phyloP scores from a whole-genome alignment of 1,139 yeast species.

The Saccharomycopsis hybrid region DNA sequence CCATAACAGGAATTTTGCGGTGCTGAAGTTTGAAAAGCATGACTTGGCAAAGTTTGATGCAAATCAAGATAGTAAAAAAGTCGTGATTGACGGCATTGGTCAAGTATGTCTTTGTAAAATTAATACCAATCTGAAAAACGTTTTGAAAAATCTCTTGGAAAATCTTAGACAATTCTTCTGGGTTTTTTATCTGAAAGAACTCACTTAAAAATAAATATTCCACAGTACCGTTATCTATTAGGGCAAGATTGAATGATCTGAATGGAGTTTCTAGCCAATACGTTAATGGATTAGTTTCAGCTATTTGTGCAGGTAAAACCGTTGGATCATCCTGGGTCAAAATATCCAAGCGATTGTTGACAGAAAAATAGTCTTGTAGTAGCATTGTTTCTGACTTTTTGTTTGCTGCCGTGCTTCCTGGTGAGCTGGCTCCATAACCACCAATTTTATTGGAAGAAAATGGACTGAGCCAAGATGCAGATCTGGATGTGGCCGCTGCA shows the following conservation, averaged over 20 bases:
- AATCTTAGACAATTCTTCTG: slow-evolving; percentile 37
- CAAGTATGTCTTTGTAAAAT: slow-evolving; percentile 44
- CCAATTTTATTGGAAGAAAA: slow-evolving; percentile 13
- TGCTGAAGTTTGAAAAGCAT: slow-evolving; percentile 47
- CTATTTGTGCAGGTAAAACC: slow-evolving; percentile 78
- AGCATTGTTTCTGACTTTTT: slow-evolving; percentile 5
- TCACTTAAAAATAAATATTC: slow-evolving; percentile 71
- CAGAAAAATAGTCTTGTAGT: slow-evolving; percentile 43
- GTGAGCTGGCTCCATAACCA: too few species aligned
- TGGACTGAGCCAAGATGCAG: slow-evolving; percentile 21
- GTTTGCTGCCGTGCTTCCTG: not conserved
- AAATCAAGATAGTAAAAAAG: slow-evolving; percentile 70
- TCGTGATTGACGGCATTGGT: slow-evolving; percentile 46
- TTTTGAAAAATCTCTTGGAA: slow-evolving; percentile 43
- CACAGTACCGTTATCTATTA: slow-evolving; percentile 69
- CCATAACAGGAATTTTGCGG: slow-evolving; percentile 65
- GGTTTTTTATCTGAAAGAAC: slow-evolving; percentile 49
- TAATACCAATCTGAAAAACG: slow-evolving; percentile 47
- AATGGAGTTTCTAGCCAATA: slow-evolving; percentile 71
- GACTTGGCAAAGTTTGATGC: slow-evolving; percentile 65
- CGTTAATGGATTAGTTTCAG: slow-evolving; percentile 63
- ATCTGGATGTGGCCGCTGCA: slow-evolving; percentile 15
- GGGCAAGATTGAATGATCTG: slow-evolving; percentile 65
- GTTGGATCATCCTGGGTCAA: slow-evolving; percentile 49
- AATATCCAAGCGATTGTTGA: slow-evolving; percentile 52